These are phyloP conservation scores for Syzygium grande DNA, from an alignment of 345 rosid species.

Conservation along the genomic window DNA sequence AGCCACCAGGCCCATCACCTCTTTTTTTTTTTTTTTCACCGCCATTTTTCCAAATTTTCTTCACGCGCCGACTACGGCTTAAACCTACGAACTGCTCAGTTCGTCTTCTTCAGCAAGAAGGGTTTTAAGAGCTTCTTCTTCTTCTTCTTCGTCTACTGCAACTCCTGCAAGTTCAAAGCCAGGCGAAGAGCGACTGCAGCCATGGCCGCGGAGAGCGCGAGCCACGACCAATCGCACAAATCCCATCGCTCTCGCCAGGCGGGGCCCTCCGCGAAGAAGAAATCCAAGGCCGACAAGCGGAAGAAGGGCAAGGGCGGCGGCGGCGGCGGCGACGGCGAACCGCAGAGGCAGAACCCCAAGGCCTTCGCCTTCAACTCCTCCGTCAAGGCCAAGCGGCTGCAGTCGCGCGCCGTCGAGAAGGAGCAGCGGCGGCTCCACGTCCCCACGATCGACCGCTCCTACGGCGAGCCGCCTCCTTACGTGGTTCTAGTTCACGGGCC, in stretches of 20 bases:
- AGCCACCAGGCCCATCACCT: not conserved
- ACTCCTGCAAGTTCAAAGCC: not conserved
- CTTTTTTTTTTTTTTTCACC: not conserved
- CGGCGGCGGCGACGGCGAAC: slow-evolving; percentile 4
- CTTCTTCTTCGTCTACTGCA: not conserved
- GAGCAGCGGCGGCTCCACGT: slow-evolving; percentile 80
- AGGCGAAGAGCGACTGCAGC: not conserved
- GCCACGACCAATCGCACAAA: slow-evolving; percentile 46
- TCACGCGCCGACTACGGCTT: not conserved
- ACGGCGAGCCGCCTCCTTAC: slow-evolving; percentile 71
- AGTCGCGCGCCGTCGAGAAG: slow-evolving; percentile 68
- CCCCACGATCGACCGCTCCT: slow-evolving; percentile 70
- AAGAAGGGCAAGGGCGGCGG: slow-evolving; percentile 17
- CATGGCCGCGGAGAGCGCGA: slow-evolving; percentile 36
- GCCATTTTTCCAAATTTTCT: not conserved
- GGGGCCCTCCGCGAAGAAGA: slow-evolving; percentile 63
- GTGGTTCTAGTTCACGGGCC: slow-evolving; percentile 96
- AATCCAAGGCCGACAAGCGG: slow-evolving; percentile 32
- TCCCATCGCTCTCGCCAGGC: slow-evolving; percentile 62
- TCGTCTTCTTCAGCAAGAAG: not conserved
- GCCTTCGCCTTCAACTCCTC: slow-evolving; percentile 66
- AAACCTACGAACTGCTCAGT: not conserved
- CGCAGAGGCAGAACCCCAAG: slow-evolving; percentile 57
- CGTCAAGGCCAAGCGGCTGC: slow-evolving; percentile 53
- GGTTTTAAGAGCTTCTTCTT: not conserved